Conservation (phyloP, 2,329 filamentous ascomycete genomes). For the Tolypocladium amazonense region DNA sequence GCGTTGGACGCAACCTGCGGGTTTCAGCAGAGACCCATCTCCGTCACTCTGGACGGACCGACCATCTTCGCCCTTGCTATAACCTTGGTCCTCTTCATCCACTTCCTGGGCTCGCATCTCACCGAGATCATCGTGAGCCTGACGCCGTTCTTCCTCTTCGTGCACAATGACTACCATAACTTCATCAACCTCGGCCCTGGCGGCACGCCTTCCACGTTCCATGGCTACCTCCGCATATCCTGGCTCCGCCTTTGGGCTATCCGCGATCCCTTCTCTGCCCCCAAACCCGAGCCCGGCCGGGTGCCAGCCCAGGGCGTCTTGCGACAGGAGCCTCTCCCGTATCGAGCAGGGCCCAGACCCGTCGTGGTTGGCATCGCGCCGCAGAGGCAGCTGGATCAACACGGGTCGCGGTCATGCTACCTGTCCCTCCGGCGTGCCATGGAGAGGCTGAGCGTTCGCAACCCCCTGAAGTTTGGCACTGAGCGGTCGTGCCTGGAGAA, state of each 20-base stretch:
- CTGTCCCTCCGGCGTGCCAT: conserved; percentile 42
- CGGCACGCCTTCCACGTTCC: conserved; percentile 64
- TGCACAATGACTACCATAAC: conserved; percentile 63
- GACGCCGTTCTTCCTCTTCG: conserved; percentile 35
- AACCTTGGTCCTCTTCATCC: conserved; percentile 39
- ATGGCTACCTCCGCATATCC: conserved; percentile 64
- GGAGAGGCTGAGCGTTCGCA: conserved; percentile 33
- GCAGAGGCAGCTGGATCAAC: conserved; percentile 67
- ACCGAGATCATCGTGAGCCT: conserved; percentile 39
- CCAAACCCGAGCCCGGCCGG: conserved; percentile 37
- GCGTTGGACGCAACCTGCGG: conserved; percentile 1
- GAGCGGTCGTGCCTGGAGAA: conserved; percentile 73
- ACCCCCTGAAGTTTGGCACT: conserved; percentile 41
- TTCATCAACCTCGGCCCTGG: conserved; percentile 72
- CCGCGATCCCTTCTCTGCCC: conserved; percentile 55
- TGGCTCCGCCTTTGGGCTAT: conserved; percentile 62
- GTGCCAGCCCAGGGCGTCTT: conserved; percentile 51
- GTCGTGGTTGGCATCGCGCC: conserved; percentile 66
- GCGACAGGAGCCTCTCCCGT: conserved; percentile 37
- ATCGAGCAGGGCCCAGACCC: conserved; percentile 54
- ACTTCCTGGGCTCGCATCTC: conserved; percentile 35
- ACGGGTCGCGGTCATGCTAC: conserved; percentile 42
- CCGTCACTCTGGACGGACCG: conserved; percentile 40
- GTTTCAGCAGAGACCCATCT: conserved; percentile 38
- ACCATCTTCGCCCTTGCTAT: conserved; percentile 34